Evolutionary conservation across 1,284 basidiomycete genomes (phyloP).

Genomic region (Sphagnurus paluster): DNA sequence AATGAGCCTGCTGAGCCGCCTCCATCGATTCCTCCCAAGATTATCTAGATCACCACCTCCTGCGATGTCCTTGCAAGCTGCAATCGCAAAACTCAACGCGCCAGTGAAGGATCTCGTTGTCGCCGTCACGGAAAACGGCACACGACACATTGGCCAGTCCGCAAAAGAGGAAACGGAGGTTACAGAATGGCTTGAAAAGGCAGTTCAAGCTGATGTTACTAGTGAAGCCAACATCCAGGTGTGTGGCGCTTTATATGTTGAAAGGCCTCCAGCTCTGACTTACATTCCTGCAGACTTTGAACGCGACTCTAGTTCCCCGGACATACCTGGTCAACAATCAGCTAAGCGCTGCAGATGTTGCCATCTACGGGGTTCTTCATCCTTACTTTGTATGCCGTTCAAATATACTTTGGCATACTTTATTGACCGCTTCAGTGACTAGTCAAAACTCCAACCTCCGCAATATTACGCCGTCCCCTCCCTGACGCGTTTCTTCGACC

Average conservation of each 20-base stretch:
- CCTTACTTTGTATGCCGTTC: conserved; percentile 64
- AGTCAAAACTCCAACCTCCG: conserved; percentile 66
- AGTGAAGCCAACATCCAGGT: conserved; percentile 55
- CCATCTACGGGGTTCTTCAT: conserved; percentile 82
- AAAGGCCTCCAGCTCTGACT: conserved; percentile 10
- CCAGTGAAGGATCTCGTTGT: conserved; percentile 62
- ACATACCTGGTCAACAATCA: conserved; percentile 84
- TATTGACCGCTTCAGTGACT: conserved; percentile 11
- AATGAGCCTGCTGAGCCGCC: conserved; percentile 37
- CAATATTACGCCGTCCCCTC: conserved; percentile 79
- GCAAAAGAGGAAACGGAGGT: conserved; percentile 68
- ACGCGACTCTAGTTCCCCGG: conserved; percentile 70
- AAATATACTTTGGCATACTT: not conserved
- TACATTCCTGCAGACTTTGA: conserved; percentile 69
- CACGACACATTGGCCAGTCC: conserved; percentile 46
- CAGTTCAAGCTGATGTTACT: conserved; percentile 49
- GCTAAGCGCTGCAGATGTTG: conserved; percentile 85
- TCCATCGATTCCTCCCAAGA: conserved; percentile 39
- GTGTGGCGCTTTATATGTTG: conserved; percentile 7
- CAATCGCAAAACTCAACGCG: conserved; percentile 49
- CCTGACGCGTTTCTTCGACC: conserved; percentile 90
- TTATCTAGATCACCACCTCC: conserved; percentile 30
- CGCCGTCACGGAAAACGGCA: conserved; percentile 45
- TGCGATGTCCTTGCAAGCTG: conserved; percentile 59
- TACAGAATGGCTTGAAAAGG: conserved; percentile 67